Evolutionary conservation across 2,329 filamentous ascomycete genomes (phyloP).

Genomic region (Claviceps cyperi): DNA sequence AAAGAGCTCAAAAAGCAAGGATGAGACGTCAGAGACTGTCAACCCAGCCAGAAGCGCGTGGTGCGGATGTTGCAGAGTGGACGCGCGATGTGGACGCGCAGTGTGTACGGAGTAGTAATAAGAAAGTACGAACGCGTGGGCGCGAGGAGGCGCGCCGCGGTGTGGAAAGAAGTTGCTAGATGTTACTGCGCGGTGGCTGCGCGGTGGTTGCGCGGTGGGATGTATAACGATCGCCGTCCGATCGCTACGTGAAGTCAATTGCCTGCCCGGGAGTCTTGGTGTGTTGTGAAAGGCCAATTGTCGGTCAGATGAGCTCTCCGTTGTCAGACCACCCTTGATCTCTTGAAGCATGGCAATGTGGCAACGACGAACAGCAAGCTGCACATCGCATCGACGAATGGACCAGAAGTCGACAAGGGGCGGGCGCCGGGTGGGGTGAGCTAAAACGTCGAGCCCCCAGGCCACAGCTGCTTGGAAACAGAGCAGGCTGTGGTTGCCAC

Average conservation of each 20-base stretch:
- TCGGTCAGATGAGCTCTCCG: background rate
- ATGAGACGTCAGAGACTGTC: background rate
- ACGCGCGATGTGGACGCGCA: background rate
- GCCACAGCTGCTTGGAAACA: constrained; percentile 7
- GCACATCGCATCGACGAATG: constrained; percentile 1
- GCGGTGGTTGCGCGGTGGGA: background rate
- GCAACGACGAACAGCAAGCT: constrained; percentile 4
- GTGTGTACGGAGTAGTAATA: too few relatives aligned
- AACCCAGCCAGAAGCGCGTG: background rate
- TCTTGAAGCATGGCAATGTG: constrained; percentile 3
- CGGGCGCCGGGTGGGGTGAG: background rate
- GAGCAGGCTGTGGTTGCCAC: constrained; percentile 9
- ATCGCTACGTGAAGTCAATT: background rate
- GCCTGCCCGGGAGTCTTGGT: background rate
- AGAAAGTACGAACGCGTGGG: too few relatives aligned
- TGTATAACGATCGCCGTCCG: background rate
- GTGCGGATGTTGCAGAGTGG: background rate
- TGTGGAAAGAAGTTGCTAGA: too few relatives aligned
- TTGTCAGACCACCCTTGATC: background rate
- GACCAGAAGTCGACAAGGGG: background rate
- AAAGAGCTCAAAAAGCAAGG: background rate
- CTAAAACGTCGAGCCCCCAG: constrained; percentile 1
- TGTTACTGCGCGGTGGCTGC: background rate
- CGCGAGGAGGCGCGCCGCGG: too few relatives aligned
- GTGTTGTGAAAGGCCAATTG: background rate